These are phyloP conservation scores for Bryum argenteum DNA, from an alignment of 225 moss, liverwort and hornwort species.

Conservation along the genomic window DNA sequence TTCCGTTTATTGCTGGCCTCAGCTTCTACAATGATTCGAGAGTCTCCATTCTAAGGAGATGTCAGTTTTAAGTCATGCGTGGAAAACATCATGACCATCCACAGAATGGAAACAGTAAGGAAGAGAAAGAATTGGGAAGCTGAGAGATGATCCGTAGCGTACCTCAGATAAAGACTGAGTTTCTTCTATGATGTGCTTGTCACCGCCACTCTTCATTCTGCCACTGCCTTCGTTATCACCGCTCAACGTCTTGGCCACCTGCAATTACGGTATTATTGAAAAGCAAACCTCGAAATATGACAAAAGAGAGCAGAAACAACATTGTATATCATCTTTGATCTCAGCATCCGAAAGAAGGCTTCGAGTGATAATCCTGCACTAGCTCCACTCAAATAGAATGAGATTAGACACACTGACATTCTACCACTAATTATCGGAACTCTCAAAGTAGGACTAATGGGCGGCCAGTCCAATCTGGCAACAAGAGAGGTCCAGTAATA, in stretches of 20 bases:
- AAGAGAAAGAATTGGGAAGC: slow-evolving; percentile 5
- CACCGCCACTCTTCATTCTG: slow-evolving; percentile 24
- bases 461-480: slow-evolving; percentile 4
- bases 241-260: slow-evolving; percentile 36
- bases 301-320: slow-evolving; percentile 3
- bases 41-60: slow-evolving; percentile 27
- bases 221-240: slow-evolving; percentile 23
- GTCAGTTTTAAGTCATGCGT: slow-evolving; percentile 19
- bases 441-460: background rate
- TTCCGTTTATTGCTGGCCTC: slow-evolving; percentile 21
- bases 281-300: slow-evolving; percentile 19
- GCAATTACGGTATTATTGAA: slow-evolving; percentile 1
- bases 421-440: background rate
- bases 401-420: slow-evolving; percentile 2
- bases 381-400: slow-evolving; percentile 6
- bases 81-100: slow-evolving; percentile 1
- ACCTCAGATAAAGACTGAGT: slow-evolving; percentile 33
- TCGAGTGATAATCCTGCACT: slow-evolving; percentile 15
- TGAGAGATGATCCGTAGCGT: too few species aligned
- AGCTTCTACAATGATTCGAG: slow-evolving; percentile 10
- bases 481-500: background rate
- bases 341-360: background rate
- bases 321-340: background rate
- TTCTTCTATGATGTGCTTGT: slow-evolving; percentile 11
- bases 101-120: background rate